Conservation (phyloP, 768 basidiomycete species). For the Mycena belliarum region DNA sequence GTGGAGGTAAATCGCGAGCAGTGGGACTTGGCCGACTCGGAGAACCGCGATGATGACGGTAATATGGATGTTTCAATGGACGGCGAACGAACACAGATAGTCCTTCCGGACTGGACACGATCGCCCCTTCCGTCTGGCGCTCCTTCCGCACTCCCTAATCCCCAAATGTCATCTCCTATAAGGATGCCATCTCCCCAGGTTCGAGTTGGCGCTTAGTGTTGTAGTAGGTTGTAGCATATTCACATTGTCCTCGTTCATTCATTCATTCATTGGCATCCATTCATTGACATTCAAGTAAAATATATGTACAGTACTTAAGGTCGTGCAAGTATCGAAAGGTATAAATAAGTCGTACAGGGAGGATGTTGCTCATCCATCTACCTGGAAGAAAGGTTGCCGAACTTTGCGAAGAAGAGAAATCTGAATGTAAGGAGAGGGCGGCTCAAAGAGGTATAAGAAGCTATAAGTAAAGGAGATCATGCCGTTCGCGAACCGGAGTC, state of each 20-base stretch:
- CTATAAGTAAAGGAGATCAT: neutral
- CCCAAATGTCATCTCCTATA: conserved; percentile 1
- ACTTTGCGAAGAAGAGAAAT: no score
- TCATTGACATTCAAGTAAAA: no score
- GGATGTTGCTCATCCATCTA: conserved; percentile 3
- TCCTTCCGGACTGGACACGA: conserved; percentile 85
- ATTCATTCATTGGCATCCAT: no score
- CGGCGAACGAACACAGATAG: conserved; percentile 34
- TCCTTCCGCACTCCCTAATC: conserved; percentile 46
- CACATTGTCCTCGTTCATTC: neutral
- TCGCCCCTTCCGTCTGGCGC: conserved; percentile 63
- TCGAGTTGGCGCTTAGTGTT: conserved; percentile 24
- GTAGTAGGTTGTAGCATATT: conserved; percentile 8
- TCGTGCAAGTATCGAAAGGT: neutral
- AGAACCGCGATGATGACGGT: conserved; percentile 44
- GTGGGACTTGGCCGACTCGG: conserved; percentile 74
- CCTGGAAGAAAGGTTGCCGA: conserved; percentile 4
- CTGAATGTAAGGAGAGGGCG: no score
- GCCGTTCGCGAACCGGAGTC: conserved; percentile 30
- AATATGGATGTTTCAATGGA: conserved; percentile 39
- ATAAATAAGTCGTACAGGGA: conserved; percentile 11
- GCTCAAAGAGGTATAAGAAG: neutral
- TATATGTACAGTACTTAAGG: neutral
- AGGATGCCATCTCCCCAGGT: conserved; percentile 20
- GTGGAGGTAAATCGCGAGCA: conserved; percentile 79